Evolutionary conservation across 768 basidiomycete genomes (phyloP).

Genomic region (Hebeloma cylindrosporum): DNA sequence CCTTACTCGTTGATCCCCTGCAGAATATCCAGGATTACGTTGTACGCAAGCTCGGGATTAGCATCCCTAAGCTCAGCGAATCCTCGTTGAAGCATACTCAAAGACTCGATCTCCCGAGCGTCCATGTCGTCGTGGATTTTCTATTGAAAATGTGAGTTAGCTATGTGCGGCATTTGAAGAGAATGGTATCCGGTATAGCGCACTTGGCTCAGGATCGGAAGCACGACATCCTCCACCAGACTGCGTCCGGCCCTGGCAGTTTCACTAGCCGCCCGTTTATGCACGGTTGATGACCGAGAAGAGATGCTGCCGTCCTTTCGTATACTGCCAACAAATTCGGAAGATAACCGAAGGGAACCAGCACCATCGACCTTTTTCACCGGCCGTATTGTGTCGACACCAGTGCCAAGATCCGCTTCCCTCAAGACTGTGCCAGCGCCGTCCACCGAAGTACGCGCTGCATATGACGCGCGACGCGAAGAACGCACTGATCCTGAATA

Average conservation of each 20-base stretch:
- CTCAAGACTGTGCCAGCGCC: constrained; percentile 73
- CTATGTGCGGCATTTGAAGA: not conserved
- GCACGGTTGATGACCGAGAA: constrained; percentile 46
- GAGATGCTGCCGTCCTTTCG: constrained; percentile 54
- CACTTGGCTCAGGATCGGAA: constrained; percentile 78
- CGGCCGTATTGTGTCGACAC: constrained; percentile 88
- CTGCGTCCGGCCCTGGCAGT: constrained; percentile 60
- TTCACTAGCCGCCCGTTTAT: constrained; percentile 55
- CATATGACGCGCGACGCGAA: constrained; percentile 73
- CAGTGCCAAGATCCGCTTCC: constrained; percentile 83
- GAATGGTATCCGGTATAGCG: constrained; percentile 21
- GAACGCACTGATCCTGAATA: constrained; percentile 68
- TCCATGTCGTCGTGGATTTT: constrained; percentile 82
- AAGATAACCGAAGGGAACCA: constrained; percentile 72
- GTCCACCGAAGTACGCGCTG: constrained; percentile 61
- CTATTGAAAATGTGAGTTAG: constrained; percentile 35
- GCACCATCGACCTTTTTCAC: constrained; percentile 88
- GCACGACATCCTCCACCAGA: constrained; percentile 81
- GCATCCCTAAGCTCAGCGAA: constrained; percentile 82
- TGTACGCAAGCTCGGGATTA: constrained; percentile 85
- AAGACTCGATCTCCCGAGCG: constrained; percentile 82
- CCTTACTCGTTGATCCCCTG: constrained; percentile 90
- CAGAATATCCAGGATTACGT: constrained; percentile 84
- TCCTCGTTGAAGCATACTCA: constrained; percentile 87
- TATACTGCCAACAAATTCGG: constrained; percentile 78